Base-by-base conservation (phyloP, 2,329 filamentous ascomycete genomes). In the Trichoderma koningii region DNA sequence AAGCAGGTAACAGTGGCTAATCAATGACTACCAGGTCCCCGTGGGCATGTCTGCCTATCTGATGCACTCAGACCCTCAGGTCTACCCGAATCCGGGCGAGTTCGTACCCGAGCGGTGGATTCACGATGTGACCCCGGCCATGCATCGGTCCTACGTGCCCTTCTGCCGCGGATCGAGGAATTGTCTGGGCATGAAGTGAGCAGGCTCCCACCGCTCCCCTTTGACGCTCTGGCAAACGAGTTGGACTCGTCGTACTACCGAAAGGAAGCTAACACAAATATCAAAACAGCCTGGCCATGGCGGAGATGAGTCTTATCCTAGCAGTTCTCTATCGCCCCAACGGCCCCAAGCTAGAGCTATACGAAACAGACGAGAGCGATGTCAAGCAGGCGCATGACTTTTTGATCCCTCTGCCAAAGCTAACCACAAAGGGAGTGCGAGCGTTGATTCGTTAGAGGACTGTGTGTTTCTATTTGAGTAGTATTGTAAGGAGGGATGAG, bases 331-430 rank as follows among this genome's bases (percentile, higher is more conserved):
- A 55, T 41, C 52, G 52, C 30, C 38, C 52, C 3, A 55, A 55
- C 38, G 52, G 52, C n/a, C 52, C 52, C 15, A 55, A 55, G 17
- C 38, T 55, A 17, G 52, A 55, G 34, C 34, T 55, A 12, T 55
- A 55, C 34, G 34, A 55, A 9, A 55, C 52, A 7, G 52, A 55
- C 34, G 52, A 55, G 34, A 55, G 52, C 34, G 52, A 55, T 55
- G 52, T 55, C 34, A 55, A 55, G 19, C 52, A 55, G 34, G 52
- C 52, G 30, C 52, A 55, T 41, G 52, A 55, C 52, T 55, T 55
- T 15, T 41, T 55, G 52, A 41, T 55, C 19, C 52, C 52, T 14
- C 52, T 55, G 15, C 52, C 52, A 26, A 55, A 55, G 19, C 52
- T 55, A 23, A 55, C 19, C 30, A 55, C 52, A 12, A 55, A 55